These are phyloP conservation scores for Hyaloperonospora brassicae DNA, from an alignment of 352 stramenopile genomes.

Conservation along the genomic window DNA sequence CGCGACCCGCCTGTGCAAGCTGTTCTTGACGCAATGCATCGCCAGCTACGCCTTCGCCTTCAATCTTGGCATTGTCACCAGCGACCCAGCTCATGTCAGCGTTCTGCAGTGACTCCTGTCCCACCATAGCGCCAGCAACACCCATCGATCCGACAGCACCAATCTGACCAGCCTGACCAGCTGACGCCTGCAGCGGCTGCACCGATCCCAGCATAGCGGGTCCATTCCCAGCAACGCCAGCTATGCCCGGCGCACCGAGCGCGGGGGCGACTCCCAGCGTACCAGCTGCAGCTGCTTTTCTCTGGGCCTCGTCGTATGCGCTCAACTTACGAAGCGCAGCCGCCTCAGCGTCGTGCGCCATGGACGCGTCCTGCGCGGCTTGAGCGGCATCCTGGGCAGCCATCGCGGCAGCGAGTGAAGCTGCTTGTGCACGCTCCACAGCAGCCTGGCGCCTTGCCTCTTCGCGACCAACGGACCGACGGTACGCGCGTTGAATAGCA, in stretches of 20 bases:
- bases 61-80: conserved; percentile 70
- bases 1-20: conserved; percentile 73
- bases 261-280: conserved; percentile 49
- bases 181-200: conserved; percentile 50
- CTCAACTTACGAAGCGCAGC: conserved; percentile 65
- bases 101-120: conserved; percentile 76
- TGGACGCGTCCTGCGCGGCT: conserved; percentile 58
- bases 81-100: conserved; percentile 81
- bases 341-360: conserved; percentile 65
- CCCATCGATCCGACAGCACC: conserved; percentile 68
- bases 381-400: conserved; percentile 70
- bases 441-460: conserved; percentile 63
- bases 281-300: conserved; percentile 33
- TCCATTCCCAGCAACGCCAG: conserved; percentile 42
- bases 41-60: conserved; percentile 67
- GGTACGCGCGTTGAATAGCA: conserved; percentile 67
- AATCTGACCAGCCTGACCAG: conserved; percentile 65
- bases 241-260: conserved; percentile 43
- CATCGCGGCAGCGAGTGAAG: conserved; percentile 60
- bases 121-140: conserved; percentile 62
- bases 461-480: conserved; percentile 50
- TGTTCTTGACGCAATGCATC: conserved; percentile 69
- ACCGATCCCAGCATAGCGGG: conserved; percentile 63
- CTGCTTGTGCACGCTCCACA: conserved; percentile 59
- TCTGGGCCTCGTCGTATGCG: conserved; percentile 51